These are phyloP conservation scores for Tetrastigma voinierianum DNA, from an alignment of 164 flowering plant genomes.

Conservation along the genomic window DNA sequence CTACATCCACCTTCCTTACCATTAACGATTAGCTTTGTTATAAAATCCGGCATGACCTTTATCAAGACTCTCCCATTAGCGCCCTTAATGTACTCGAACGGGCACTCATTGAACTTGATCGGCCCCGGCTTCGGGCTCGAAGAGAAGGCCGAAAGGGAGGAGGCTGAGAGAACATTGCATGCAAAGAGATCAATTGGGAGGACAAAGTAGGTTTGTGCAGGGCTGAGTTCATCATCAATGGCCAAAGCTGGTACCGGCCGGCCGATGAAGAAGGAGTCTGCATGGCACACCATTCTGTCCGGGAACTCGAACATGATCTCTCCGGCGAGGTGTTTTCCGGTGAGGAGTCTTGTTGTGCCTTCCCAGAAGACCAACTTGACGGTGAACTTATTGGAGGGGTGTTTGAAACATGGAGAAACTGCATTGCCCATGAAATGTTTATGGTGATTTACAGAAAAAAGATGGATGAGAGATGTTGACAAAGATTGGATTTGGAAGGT, in stretches of 20 bases:
- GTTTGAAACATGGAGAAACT: slow-evolving; percentile 30
- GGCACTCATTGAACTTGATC: slow-evolving; percentile 35
- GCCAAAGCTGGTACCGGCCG: slow-evolving; percentile 58
- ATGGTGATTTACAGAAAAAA: neutral
- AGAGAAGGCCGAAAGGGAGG: slow-evolving; percentile 42
- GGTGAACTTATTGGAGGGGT: slow-evolving; percentile 5
- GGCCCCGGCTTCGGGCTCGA: slow-evolving; percentile 26
- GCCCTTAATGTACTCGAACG: slow-evolving; percentile 66
- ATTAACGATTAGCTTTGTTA: slow-evolving; percentile 33
- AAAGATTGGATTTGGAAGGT: neutral
- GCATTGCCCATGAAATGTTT: slow-evolving; percentile 41
- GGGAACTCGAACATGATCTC: slow-evolving; percentile 89
- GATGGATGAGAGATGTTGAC: neutral
- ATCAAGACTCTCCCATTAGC: slow-evolving; percentile 56
- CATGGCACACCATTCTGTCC: slow-evolving; percentile 70
- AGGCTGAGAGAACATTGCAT: slow-evolving; percentile 35
- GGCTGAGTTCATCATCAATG: slow-evolving; percentile 46
- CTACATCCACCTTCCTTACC: slow-evolving; percentile 5
- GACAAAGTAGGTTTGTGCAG: slow-evolving; percentile 70
- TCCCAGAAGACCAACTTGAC: slow-evolving; percentile 60
- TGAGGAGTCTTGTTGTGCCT: slow-evolving; percentile 43
- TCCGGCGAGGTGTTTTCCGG: slow-evolving; percentile 50
- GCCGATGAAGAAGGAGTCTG: slow-evolving; percentile 86
- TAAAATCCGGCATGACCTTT: slow-evolving; percentile 73
- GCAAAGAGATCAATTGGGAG: slow-evolving; percentile 71